Percentiles rank a stretch among this genome's conserved stretches.
phyloP scores from a whole-genome alignment of 371 early-diverging fungal species.

The Lichtheimia hyalospora region DNA sequence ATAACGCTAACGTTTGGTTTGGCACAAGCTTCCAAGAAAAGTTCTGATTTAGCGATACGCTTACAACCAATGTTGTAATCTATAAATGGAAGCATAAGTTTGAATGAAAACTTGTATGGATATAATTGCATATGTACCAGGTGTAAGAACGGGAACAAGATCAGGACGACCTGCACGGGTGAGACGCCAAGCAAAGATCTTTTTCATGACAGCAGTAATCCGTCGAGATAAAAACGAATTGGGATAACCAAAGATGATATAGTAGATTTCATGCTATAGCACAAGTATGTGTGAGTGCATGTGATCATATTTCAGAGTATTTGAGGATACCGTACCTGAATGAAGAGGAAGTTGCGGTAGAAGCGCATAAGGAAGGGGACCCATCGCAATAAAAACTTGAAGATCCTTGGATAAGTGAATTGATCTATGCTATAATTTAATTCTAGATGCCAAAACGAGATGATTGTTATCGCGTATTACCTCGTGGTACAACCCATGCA shows the following conservation, averaged over 20 bases:
- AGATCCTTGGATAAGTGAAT: conserved; percentile 6
- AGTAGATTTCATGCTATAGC: conserved; percentile 16
- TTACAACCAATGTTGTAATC: conserved; percentile 26
- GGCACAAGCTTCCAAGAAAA: conserved; percentile 49
- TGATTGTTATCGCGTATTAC: conserved; percentile 20
- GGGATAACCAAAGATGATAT: conserved; percentile 15
- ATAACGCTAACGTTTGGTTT: conserved; percentile 47
- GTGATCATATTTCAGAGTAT: not conserved
- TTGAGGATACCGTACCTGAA: conserved; percentile 6
- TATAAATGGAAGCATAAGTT: not conserved
- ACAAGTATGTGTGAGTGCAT: not conserved
- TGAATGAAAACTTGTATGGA: not conserved
- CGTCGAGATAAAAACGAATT: not conserved
- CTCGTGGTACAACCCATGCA: conserved; percentile 43
- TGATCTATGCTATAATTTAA: conserved; percentile 11
- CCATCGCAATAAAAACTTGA: conserved; percentile 19
- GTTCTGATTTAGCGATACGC: conserved; percentile 51
- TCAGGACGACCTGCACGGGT: conserved; percentile 22
- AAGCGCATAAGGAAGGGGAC: conserved; percentile 23
- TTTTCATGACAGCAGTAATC: not conserved
- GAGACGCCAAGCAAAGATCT: conserved; percentile 8
- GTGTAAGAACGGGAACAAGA: conserved; percentile 19
- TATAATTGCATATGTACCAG: conserved; percentile 6
- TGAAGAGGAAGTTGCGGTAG: conserved; percentile 16
- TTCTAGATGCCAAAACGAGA: not conserved